These are phyloP conservation scores for Trichophyton simii DNA, from an alignment of 2,329 filamentous ascomycete genomes.

Conservation along the genomic window DNA sequence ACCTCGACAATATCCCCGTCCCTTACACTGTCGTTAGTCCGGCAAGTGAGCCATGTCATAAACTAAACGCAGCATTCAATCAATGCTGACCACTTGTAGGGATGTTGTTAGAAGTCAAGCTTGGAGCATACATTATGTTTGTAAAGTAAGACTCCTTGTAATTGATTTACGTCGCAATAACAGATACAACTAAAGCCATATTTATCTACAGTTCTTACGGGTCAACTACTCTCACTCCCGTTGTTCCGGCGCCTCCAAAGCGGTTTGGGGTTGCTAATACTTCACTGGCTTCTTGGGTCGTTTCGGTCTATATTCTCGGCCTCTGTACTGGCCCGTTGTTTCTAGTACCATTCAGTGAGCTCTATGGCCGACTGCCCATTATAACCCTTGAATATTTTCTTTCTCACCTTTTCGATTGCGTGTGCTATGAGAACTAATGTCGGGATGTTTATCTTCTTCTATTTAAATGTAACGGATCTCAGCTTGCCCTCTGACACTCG, in stretches of 20 bases:
- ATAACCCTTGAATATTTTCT: conserved; percentile 43
- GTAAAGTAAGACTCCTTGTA: conserved; percentile 31
- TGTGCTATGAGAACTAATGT: conserved; percentile 48
- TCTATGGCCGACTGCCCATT: conserved; percentile 44
- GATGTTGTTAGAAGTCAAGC: background rate
- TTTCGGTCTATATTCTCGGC: conserved; percentile 50
- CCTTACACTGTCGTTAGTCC: background rate
- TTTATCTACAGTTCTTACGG: conserved; percentile 18
- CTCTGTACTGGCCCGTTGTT: conserved; percentile 52
- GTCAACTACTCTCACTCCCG: conserved; percentile 37
- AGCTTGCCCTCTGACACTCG: conserved; percentile 28
- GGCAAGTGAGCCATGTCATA: background rate
- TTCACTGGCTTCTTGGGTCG: conserved; percentile 41
- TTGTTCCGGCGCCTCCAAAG: conserved; percentile 27
- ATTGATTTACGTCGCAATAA: conserved; percentile 16
- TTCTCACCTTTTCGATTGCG: conserved; percentile 50
- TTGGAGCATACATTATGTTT: conserved; percentile 32
- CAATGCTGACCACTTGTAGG: background rate
- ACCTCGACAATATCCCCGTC: background rate
- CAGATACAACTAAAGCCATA: background rate
- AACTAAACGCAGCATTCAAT: background rate
- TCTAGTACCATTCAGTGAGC: conserved; percentile 52
- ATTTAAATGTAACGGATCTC: conserved; percentile 48
- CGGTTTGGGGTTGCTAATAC: conserved; percentile 35
- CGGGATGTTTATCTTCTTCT: conserved; percentile 46